Evolutionary conservation across 257 asterid genomes (phyloP), one percentile per base, ranked within the genome.

Genomic region (Asclepias syriaca): DNA sequence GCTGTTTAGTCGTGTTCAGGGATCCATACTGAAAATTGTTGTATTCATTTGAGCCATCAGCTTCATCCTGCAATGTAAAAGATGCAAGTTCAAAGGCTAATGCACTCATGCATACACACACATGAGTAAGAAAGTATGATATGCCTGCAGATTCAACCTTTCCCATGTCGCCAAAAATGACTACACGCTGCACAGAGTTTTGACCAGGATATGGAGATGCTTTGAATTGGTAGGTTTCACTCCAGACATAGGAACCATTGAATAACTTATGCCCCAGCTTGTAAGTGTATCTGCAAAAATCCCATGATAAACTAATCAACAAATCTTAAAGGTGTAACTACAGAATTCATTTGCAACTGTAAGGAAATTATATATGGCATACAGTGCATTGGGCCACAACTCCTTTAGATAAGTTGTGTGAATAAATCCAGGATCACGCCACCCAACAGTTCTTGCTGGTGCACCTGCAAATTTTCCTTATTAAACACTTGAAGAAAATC

Each of bases 111-210:
- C 8, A 74, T 6, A 18, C 58, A 19, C 14, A 5, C 1, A 12
- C 1, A 54, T 65, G 43, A n/a, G 21, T 24, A 40, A 50, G 54
- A 1, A 29, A 32, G 27, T 13, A 18, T 59, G 43, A 27, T 37
- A 24, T 39, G 59, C 16, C 55, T 9, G 40, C 18, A 43, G 70
- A 51, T 50, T 39, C 75, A 27, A 92, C 98, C 99, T 95, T 95
- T 81, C 99, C 99, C 98, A 95, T 86, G 82, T 95, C 99, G 8
- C 99, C 98, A 19, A 95, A 95, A 78, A 95, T 84, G 76, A 95
- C 84, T 13, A 88, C 89, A 50, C 82, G 88, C 63, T 95, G 99
- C 8, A 95, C 66, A 61, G 99, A 95, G 83, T 83, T 85, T 81
- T 92, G 96, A 68, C 98, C 99, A 16, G 99, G 99, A 81, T 85